Conservation (phyloP, 2,329 filamentous ascomycete species). For the Scedosporium aurantiacum region DNA sequence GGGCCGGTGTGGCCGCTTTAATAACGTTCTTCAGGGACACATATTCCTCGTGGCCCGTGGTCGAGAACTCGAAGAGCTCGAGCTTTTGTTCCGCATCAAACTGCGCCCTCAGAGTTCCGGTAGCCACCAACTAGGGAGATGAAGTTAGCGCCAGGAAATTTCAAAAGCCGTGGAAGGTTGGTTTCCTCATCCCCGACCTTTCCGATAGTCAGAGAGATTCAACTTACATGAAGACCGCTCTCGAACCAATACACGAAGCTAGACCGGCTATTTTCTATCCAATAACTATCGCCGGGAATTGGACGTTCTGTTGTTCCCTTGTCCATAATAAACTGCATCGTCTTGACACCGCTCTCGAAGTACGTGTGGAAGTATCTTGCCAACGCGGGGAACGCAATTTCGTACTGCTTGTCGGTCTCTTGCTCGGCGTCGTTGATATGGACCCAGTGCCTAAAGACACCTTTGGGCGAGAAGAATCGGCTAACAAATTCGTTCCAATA, state of each 20-base stretch:
- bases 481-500: slow-evolving; percentile 75
- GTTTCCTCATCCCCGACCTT: background rate
- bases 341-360: slow-evolving; percentile 75
- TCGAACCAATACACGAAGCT: slow-evolving; percentile 86
- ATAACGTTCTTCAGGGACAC: slow-evolving; percentile 59
- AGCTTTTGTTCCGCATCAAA: slow-evolving; percentile 74
- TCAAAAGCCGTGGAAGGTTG: background rate
- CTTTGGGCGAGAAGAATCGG: slow-evolving; percentile 68
- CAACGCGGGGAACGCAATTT: slow-evolving; percentile 71
- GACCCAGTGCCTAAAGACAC: slow-evolving; percentile 66
- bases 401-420: slow-evolving; percentile 66
- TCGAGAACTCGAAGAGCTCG: slow-evolving; percentile 74
- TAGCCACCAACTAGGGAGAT: slow-evolving; percentile 55
- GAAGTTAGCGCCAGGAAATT: slow-evolving; percentile 15
- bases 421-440: slow-evolving; percentile 43
- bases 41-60: slow-evolving; percentile 69
- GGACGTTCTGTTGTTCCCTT: slow-evolving; percentile 44
- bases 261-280: slow-evolving; percentile 64
- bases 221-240: slow-evolving; percentile 64
- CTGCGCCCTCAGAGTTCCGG: slow-evolving; percentile 65
- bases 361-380: slow-evolving; percentile 84
- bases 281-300: slow-evolving; percentile 53
- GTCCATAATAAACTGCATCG: slow-evolving; percentile 78
- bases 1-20: slow-evolving; percentile 48
- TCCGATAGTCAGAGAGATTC: background rate